Evolutionary conservation across 805 yeast genomes (phyloP).

Genomic region (Wickerhamiella galacta): DNA sequence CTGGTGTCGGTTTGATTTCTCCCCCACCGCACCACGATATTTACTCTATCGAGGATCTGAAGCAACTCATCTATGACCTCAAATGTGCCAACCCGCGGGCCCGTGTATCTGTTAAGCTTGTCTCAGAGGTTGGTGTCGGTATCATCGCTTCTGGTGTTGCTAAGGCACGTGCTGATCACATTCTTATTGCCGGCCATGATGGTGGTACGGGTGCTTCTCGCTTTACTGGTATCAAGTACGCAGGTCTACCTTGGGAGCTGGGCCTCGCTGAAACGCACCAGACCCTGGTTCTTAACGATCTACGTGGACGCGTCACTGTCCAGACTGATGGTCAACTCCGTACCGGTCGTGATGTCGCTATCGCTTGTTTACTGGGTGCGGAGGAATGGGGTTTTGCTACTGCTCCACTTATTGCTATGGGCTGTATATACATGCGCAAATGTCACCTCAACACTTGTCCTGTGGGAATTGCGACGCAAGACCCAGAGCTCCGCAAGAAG

Average conservation of each 20-base stretch:
- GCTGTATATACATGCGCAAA: slow-evolving; percentile 92
- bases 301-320: slow-evolving; percentile 86
- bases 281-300: slow-evolving; percentile 85
- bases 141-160: slow-evolving; percentile 98
- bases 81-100: slow-evolving; percentile 96
- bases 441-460: slow-evolving; percentile 92
- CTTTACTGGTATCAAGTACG: slow-evolving; percentile 92
- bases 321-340: slow-evolving; percentile 98
- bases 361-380: slow-evolving; percentile 92
- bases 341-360: slow-evolving; percentile 93
- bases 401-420: slow-evolving; percentile 91
- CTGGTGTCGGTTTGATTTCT: slow-evolving; percentile 90
- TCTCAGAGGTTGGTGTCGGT: slow-evolving; percentile 97
- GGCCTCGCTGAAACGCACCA: slow-evolving; percentile 98
- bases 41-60: slow-evolving; percentile 93
- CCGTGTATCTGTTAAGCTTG: slow-evolving; percentile 88
- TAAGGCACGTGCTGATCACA: slow-evolving; percentile 95
- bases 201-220: slow-evolving; percentile 99
- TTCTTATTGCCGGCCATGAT: slow-evolving; percentile 91
- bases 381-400: slow-evolving; percentile 98
- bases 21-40: slow-evolving; percentile 99
- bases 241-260: slow-evolving; percentile 97
- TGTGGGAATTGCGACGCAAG: slow-evolving; percentile 98
- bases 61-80: slow-evolving; percentile 88
- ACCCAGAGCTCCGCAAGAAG: slow-evolving; percentile 80